Conservation (phyloP, 2,329 filamentous ascomycete species). For the Sarocladium kiliense region DNA sequence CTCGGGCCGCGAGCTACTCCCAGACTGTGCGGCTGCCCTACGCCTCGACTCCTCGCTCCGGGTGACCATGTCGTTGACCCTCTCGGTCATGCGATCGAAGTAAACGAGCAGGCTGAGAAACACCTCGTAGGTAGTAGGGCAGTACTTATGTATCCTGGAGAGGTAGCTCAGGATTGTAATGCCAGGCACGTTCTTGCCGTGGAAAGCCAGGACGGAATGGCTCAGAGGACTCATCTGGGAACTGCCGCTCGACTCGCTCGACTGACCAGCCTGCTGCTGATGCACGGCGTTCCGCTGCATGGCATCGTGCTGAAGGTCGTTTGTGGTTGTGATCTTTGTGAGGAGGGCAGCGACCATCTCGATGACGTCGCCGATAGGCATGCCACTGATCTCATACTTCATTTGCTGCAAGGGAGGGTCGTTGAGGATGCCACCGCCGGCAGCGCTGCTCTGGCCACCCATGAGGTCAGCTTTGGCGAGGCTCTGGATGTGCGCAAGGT, state of each 20-base stretch:
- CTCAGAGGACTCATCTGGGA: slow-evolving; percentile 56
- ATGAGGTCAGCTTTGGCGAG: slow-evolving; percentile 76
- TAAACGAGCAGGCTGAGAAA: slow-evolving; percentile 94
- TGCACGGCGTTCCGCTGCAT: slow-evolving; percentile 67
- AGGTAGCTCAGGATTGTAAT: slow-evolving; percentile 97
- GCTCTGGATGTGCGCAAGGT: slow-evolving; percentile 85
- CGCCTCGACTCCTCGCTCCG: slow-evolving; percentile 55
- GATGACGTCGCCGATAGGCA: slow-evolving; percentile 96
- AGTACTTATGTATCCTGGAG: slow-evolving; percentile 96
- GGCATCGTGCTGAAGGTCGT: slow-evolving; percentile 89
- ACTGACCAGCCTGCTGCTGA: slow-evolving; percentile 48
- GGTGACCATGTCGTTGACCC: slow-evolving; percentile 77
- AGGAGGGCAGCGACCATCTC: slow-evolving; percentile 97
- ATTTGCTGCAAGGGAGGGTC: slow-evolving; percentile 49
- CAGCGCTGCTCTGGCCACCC: slow-evolving; percentile 31
- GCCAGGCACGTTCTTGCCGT: slow-evolving; percentile 95
- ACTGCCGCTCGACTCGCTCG: slow-evolving; percentile 42
- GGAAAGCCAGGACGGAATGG: slow-evolving; percentile 80
- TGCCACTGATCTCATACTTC: slow-evolving; percentile 91
- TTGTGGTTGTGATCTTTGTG: slow-evolving; percentile 95
- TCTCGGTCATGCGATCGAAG: slow-evolving; percentile 97
- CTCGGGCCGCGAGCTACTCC: slow-evolving; percentile 11
- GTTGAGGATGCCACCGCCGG: slow-evolving; percentile 35
- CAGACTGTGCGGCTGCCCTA: slow-evolving; percentile 20
- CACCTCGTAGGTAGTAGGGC: slow-evolving; percentile 96